These are phyloP conservation scores for Kwoniella shandongensis DNA, from an alignment of 768 basidiomycete genomes.

Conservation along the genomic window DNA sequence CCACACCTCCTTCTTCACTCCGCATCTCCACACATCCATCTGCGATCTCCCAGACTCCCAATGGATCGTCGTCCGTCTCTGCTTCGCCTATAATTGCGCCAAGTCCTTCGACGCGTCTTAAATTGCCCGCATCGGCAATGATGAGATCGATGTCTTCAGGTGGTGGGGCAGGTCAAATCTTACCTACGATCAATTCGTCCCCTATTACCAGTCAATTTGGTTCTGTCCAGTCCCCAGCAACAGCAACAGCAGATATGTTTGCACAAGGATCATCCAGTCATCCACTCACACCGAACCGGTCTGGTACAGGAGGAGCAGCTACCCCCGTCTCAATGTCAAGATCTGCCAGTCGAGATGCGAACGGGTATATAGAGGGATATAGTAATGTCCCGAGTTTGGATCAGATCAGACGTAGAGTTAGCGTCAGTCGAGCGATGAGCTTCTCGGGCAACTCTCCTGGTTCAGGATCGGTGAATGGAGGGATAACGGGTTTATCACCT, in stretches of 20 bases:
- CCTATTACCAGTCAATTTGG: conserved; percentile 5
- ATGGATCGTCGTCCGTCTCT: background rate
- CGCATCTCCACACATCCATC: conserved; percentile 20
- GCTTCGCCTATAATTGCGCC: conserved; percentile 17
- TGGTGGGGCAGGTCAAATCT: background rate
- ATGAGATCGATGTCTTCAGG: conserved; percentile 27
- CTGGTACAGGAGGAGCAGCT: conserved; percentile 3
- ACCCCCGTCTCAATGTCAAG: conserved; percentile 11
- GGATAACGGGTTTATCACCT: too few relatives aligned
- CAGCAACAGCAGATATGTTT: background rate
- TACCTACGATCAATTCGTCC: background rate
- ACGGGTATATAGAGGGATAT: conserved; percentile 41
- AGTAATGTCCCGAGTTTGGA: conserved; percentile 41
- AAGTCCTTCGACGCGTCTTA: conserved; percentile 24
- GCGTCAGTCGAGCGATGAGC: conserved; percentile 7
- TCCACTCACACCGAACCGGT: background rate
- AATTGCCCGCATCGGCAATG: conserved; percentile 41
- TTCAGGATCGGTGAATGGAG: background rate
- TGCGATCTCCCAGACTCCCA: background rate
- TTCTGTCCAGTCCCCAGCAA: background rate
- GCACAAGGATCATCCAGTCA: too few relatives aligned
- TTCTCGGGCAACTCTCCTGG: background rate
- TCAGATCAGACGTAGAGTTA: conserved; percentile 34
- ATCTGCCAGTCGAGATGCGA: conserved; percentile 15
- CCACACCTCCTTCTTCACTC: conserved; percentile 17